These are phyloP conservation scores for Ganoderma lucidum DNA, from an alignment of 1,284 basidiomycete species.

Conservation along the genomic window DNA sequence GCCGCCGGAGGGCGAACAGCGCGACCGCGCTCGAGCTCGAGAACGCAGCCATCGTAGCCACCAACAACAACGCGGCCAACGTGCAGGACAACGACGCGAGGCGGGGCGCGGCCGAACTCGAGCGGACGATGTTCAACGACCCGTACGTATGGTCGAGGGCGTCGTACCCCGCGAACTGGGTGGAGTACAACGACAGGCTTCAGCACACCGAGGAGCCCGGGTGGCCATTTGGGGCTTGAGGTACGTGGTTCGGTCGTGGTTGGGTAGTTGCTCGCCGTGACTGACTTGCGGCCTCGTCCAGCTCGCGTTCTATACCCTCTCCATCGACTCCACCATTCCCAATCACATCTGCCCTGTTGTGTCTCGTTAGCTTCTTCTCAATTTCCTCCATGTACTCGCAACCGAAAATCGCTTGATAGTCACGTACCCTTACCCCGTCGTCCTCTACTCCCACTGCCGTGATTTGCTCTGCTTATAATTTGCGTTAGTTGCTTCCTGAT, in stretches of 20 bases:
- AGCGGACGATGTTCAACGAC: neutral
- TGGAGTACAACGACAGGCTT: neutral
- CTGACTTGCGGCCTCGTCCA: neutral
- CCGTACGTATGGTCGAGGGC: neutral
- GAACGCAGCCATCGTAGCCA: neutral
- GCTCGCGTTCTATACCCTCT: neutral
- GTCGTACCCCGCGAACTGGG: slow-evolving; percentile 3
- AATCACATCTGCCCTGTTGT: neutral
- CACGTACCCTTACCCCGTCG: neutral
- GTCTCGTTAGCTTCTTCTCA: neutral
- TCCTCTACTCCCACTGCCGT: neutral
- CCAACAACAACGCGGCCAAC: neutral
- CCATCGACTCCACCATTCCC: neutral
- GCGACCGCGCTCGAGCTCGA: neutral
- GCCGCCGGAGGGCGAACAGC: neutral
- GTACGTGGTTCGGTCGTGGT: neutral
- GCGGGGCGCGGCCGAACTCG: neutral
- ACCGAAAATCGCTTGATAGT: neutral
- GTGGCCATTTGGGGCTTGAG: neutral
- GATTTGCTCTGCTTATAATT: neutral
- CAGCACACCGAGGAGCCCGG: neutral
- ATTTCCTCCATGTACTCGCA: neutral
- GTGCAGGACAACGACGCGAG: neutral
- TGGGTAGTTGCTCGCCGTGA: neutral
- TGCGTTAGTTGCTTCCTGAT: neutral